Evolutionary conservation across 441 rosid genomes (phyloP), one percentile per base, ranked within the genome.

Genomic region (Cnidoscolus chayamansa): DNA sequence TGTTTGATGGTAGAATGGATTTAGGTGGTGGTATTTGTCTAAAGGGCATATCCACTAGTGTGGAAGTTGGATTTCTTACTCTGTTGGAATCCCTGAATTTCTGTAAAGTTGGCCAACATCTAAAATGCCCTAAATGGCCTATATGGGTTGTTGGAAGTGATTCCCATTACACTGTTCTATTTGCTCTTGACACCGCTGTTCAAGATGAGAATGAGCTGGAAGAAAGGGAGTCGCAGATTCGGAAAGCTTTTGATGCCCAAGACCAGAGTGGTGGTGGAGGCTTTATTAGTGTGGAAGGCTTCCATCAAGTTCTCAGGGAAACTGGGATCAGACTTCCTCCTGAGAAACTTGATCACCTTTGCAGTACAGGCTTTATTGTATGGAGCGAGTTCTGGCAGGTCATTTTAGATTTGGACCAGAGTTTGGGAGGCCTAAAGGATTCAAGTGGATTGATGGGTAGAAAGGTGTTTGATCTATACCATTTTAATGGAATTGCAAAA

Each of bases 181-280:
- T 95, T 80, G 97, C 99, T 58, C 94, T 89, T 13, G 90, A 93
- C 70, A 89, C 89, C 40, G 67, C 84, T 3, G 99, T 91, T 72
- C 99, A 91, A 81, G 95, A 93, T 54, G 98, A 95, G 88, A 95
- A 93, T 68, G 91, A 91, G 74, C 86, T 95, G 32, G 99, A 95
- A 86, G 85, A 87, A 79, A 91, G 98, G 81, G 99, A 95, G 74
- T 81, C 92, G 1, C 90, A 84, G 73, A 90, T 95, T 72, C 87
- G 96, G 56, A 91, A 82, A 84, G 95, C 98, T 74, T 95, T 95
- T 54, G 96, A 95, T 77, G 88, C 88, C 47, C 96, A 90, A 77
- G 98, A 95, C 81, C 92, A 95, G 81, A 95, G 99, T 71, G 99
- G 98, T 11, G 99, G 98, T 11, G 98, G 99, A 17, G 99, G 99